phyloP scores from a whole-genome alignment of 768 basidiomycete genomes.

The Grammothele lineata region DNA sequence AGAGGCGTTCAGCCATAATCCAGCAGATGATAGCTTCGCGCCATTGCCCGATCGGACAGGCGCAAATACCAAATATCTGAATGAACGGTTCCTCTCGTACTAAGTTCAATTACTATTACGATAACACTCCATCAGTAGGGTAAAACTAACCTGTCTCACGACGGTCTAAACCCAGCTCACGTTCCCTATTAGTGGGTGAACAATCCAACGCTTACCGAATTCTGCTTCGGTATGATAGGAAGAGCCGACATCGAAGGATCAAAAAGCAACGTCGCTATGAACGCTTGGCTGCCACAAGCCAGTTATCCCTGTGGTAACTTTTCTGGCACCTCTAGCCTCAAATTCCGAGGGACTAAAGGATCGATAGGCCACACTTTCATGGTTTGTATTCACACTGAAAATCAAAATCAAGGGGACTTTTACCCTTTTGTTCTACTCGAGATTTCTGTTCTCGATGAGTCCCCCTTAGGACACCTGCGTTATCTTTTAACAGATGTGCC shows the following conservation, averaged over 20 bases:
- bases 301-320: conserved; percentile 79
- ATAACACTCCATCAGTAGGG: conserved; percentile 76
- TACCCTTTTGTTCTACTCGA: conserved; percentile 77
- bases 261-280: conserved; percentile 83
- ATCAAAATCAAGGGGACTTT: conserved; percentile 80
- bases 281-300: conserved; percentile 80
- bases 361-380: conserved; percentile 83
- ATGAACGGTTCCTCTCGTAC: conserved; percentile 82
- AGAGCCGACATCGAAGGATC: conserved; percentile 81
- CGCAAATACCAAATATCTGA: conserved; percentile 81
- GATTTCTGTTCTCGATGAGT: conserved; percentile 80
- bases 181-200: conserved; percentile 80
- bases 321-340: conserved; percentile 80
- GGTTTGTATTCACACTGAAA: conserved; percentile 79
- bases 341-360: conserved; percentile 75
- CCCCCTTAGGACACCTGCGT: conserved; percentile 78
- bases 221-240: conserved; percentile 80
- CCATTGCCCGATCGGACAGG: conserved; percentile 76
- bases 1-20: conserved; percentile 85
- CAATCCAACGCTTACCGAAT: conserved; percentile 79
- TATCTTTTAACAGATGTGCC: conserved; percentile 79
- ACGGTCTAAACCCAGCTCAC: conserved; percentile 81
- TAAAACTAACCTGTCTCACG: conserved; percentile 86
- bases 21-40: conserved; percentile 78
- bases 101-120: conserved; percentile 76